phyloP scores from a whole-genome alignment of 2,329 filamentous ascomycete species.

The Cordyceps cicadae region DNA sequence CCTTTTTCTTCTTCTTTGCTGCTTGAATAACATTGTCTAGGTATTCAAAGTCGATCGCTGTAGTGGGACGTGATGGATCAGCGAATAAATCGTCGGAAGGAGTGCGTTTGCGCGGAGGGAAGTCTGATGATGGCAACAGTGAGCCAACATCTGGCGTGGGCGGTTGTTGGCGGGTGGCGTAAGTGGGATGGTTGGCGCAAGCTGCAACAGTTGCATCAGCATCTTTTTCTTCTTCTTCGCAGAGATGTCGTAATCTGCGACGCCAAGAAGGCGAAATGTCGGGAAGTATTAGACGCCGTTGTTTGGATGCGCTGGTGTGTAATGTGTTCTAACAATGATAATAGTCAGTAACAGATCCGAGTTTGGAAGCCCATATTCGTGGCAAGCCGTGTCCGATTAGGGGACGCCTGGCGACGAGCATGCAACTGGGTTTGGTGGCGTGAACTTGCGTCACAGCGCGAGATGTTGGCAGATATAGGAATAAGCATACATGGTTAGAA shows the following conservation, averaged over 20 bases:
- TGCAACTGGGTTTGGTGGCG: neutral
- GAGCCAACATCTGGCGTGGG: neutral
- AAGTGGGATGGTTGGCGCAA: neutral
- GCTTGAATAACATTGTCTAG: constrained; percentile 14
- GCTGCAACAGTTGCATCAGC: neutral
- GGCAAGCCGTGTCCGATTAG: neutral
- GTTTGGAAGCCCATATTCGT: neutral
- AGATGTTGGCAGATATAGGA: neutral
- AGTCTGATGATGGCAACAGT: neutral
- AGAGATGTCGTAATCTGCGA: constrained; percentile 7
- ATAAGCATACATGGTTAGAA: constrained; percentile 9
- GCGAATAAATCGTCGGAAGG: constrained; percentile 13
- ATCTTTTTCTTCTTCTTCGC: neutral
- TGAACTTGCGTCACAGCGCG: neutral
- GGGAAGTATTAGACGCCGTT: constrained; percentile 7
- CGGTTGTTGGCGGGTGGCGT: neutral
- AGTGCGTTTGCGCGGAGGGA: neutral
- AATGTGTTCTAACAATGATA: neutral
- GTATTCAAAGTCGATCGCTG: constrained; percentile 16
- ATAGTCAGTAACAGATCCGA: neutral
- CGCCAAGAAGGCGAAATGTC: constrained; percentile 7
- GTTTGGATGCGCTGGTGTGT: neutral
- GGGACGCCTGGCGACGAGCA: neutral
- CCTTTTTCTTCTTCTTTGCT: constrained; percentile 18
- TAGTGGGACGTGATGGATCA: constrained; percentile 18